Conservation (phyloP, 164 flowering plant species). For the Stephania yunnanensis region DNA sequence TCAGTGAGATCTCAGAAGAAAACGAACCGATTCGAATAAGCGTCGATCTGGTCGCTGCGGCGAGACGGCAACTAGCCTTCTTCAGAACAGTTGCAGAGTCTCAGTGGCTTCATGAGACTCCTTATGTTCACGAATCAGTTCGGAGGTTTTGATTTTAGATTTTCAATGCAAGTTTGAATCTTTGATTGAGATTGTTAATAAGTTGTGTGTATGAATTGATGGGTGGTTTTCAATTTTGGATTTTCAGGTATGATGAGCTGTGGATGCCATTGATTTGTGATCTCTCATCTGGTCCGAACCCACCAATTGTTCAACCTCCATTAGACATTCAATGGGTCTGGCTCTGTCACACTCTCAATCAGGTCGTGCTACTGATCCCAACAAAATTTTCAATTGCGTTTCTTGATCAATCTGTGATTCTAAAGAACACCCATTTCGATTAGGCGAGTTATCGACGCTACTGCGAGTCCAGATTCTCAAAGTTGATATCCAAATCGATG, state of each 20-base stretch:
- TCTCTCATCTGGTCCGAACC: constrained; percentile 29
- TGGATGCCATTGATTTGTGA: constrained; percentile 94
- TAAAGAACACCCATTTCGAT: constrained; percentile 2
- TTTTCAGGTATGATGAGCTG: constrained; percentile 71
- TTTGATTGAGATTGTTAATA: too few relatives aligned
- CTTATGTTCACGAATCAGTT: constrained; percentile 48
- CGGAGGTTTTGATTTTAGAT: constrained; percentile 39
- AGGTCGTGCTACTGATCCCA: constrained; percentile 28
- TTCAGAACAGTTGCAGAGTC: constrained; percentile 49
- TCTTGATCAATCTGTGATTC: neutral
- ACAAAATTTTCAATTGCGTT: neutral
- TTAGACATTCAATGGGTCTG: constrained; percentile 92
- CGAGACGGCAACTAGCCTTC: constrained; percentile 48
- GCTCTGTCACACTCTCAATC: constrained; percentile 83
- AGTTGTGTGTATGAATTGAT: neutral
- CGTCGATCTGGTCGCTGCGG: constrained; percentile 75
- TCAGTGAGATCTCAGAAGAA: constrained; percentile 37
- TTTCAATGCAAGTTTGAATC: too few relatives aligned
- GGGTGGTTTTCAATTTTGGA: neutral
- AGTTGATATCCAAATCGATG: constrained; percentile 52
- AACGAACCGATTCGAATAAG: constrained; percentile 26
- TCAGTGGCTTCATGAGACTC: constrained; percentile 52
- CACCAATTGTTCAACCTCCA: constrained; percentile 77
- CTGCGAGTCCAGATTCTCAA: constrained; percentile 66
- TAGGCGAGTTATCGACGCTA: constrained; percentile 64